A percentile compares a stretch with the other conserved stretches of the same genome.
Conservation (phyloP, 306 rosid genomes). For the Sesbania bispinosa region DNA sequence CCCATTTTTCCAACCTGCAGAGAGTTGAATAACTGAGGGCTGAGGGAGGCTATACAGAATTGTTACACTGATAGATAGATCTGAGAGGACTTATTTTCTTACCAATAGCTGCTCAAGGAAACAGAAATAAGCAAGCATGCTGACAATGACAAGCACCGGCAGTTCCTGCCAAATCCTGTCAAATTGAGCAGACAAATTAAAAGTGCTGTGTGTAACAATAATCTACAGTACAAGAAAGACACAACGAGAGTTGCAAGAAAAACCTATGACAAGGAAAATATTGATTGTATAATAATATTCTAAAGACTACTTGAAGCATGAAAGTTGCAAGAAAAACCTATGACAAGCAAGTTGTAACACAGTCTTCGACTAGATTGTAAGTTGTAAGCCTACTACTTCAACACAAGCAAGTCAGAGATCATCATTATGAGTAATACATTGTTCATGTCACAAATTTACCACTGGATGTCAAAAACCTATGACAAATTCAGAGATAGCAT, state of each 20-base stretch:
- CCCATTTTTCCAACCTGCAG: slow-evolving; percentile 75
- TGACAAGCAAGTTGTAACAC: no score
- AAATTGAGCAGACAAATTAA: slow-evolving; percentile 22
- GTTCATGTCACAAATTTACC: not conserved
- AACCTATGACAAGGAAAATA: not conserved
- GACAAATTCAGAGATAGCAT: not conserved
- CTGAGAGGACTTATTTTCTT: slow-evolving; percentile 25
- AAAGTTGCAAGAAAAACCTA: not conserved
- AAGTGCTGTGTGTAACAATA: not conserved
- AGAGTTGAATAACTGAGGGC: slow-evolving; percentile 30
- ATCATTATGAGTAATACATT: not conserved
- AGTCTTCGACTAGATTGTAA: not conserved
- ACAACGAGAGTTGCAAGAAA: not conserved
- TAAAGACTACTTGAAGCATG: not conserved
- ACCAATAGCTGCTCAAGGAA: slow-evolving; percentile 96
- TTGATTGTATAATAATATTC: not conserved
- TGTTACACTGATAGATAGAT: slow-evolving; percentile 18
- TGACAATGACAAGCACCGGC: slow-evolving; percentile 90
- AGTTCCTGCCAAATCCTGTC: slow-evolving; percentile 95
- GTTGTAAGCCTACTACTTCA: not conserved
- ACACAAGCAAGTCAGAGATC: not conserved
- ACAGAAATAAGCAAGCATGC: slow-evolving; percentile 97
- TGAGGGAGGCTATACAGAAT: slow-evolving; percentile 8
- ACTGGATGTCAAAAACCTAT: not conserved
- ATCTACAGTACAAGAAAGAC: not conserved